Evolutionary conservation across 1,139 yeast species (phyloP), one percentile per base, ranked within the genome.

Genomic region (Williopsis jadinii): DNA sequence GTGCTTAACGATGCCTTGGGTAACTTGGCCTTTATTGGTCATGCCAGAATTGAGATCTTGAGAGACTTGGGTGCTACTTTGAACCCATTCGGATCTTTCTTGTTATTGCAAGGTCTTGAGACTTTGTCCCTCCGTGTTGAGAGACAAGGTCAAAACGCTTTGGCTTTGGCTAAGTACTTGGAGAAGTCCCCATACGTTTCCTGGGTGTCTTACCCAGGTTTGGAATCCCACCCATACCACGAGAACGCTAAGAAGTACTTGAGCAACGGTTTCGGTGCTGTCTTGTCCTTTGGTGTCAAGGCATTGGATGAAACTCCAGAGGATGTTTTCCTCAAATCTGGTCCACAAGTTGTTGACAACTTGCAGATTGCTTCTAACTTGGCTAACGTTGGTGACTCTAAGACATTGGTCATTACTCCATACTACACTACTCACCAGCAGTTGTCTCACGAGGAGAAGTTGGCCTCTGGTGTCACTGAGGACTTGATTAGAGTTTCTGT

Each of bases 311-410:
- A 64, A 33, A 65, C 67, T 44, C 63, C 65, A 35, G 62, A 60
- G 19, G 78, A 76, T 53, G 80, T 78, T 48, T 83, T 82, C 68
- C 61, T 77, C 52, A 83, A 79, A 52, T 77, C 88, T 36, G 87
- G 95, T 54, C 90, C 90, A 39, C 73, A 70, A 54, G 85, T 88
- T 48, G 96, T 86, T 46, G 96, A 88, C 63, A 67, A 66, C 51
- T 76, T 92, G 63, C 75, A 86, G 64, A 67, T 92, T 44, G 95
- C 95, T 44, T 81, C 95, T 31, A 86, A 88, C 69, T 76, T 92
- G 62, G 97, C 98, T 44, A 92, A 92, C 58, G 97, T 92, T 45
- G 97, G 98, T 61, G 98, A 92, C 61, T 79, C 90, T 40, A 92
- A 90, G 71, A 86, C 97, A 35, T 75, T 92, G 61, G 95, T 90